A percentile compares a stretch with the other conserved stretches of the same genome.
These are phyloP conservation scores for Panellus pusillus DNA, from an alignment of 768 basidiomycete genomes.

Conservation along the genomic window DNA sequence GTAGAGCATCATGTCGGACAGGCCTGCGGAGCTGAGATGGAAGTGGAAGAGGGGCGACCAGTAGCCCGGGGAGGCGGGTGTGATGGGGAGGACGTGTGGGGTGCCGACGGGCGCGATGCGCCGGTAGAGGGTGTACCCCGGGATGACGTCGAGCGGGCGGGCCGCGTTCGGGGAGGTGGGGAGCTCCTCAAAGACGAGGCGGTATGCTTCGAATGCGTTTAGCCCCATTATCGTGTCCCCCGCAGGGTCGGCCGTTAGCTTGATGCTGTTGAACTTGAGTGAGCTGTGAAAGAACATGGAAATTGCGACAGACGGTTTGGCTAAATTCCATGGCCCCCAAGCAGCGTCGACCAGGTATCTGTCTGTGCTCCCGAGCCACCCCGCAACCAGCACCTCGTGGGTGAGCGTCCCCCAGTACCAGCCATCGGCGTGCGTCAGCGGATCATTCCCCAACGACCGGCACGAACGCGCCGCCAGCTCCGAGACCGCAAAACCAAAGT, in stretches of 20 bases:
- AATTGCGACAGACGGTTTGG: slow-evolving; percentile 12
- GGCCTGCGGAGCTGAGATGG: slow-evolving; percentile 11
- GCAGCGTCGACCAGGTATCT: slow-evolving; percentile 16
- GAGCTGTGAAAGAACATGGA: neutral
- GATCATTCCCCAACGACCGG: slow-evolving; percentile 17
- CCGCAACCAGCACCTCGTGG: slow-evolving; percentile 15
- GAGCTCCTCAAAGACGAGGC: slow-evolving; percentile 11
- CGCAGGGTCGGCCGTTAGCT: slow-evolving; percentile 13
- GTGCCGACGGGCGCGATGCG: slow-evolving; percentile 19
- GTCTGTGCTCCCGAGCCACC: slow-evolving; percentile 12
- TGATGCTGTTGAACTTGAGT: slow-evolving; percentile 7
- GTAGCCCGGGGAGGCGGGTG: slow-evolving; percentile 16
- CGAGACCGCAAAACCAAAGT: slow-evolving; percentile 15
- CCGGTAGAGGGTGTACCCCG: slow-evolving; percentile 19
- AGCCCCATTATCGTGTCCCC: slow-evolving; percentile 17
- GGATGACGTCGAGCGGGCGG: slow-evolving; percentile 9
- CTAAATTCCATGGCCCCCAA: slow-evolving; percentile 17
- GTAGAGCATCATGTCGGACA: slow-evolving; percentile 15
- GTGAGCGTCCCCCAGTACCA: slow-evolving; percentile 22
- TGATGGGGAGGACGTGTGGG: slow-evolving; percentile 14
- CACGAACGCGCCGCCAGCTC: slow-evolving; percentile 17
- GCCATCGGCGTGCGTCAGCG: slow-evolving; percentile 17
- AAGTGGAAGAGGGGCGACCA: slow-evolving; percentile 22
- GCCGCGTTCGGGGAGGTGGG: slow-evolving; percentile 14
- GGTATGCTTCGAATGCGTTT: slow-evolving; percentile 20